A percentile compares a stretch with the other conserved stretches of the same genome.
phyloP scores from a whole-genome alignment of 2,329 filamentous ascomycete genomes.

The Aspergillus sp. region DNA sequence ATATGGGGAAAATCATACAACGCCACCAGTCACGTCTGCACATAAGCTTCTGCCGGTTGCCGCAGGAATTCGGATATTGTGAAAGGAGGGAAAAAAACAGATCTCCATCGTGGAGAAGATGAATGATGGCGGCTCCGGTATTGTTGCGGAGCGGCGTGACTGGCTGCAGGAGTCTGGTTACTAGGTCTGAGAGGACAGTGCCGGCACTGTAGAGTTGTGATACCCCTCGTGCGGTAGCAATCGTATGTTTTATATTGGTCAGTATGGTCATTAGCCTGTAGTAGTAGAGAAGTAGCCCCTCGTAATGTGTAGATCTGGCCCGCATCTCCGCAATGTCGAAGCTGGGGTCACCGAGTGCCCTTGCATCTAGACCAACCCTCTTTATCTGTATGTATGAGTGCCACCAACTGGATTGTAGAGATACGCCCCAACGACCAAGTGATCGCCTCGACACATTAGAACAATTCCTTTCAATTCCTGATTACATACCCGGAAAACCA shows the following conservation, averaged over 20 bases:
- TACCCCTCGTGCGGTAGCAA: conserved; percentile 8
- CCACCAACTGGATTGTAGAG: no score
- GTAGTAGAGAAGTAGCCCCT: neutral
- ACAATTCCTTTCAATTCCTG: no score
- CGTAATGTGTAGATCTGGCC: neutral
- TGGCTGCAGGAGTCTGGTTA: neutral
- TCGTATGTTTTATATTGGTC: conserved; percentile 7
- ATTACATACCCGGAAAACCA: neutral
- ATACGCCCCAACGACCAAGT: no score
- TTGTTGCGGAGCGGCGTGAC: conserved; percentile 16
- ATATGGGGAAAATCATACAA: conserved; percentile 9
- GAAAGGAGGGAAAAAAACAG: neutral
- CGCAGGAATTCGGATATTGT: conserved; percentile 18
- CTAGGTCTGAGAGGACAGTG: neutral
- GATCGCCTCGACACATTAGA: no score
- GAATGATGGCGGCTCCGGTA: conserved; percentile 15
- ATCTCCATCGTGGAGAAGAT: conserved; percentile 19
- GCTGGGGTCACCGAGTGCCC: neutral
- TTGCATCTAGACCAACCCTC: neutral
- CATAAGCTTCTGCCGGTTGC: conserved; percentile 16
- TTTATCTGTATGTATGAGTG: no score
- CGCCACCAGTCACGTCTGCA: conserved; percentile 13
- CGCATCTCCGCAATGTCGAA: neutral
- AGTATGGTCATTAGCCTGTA: neutral
- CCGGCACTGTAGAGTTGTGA: neutral